These are phyloP conservation scores for Fusarium keratoplasticum DNA, from an alignment of 2,329 filamentous ascomycete species.

Conservation along the genomic window DNA sequence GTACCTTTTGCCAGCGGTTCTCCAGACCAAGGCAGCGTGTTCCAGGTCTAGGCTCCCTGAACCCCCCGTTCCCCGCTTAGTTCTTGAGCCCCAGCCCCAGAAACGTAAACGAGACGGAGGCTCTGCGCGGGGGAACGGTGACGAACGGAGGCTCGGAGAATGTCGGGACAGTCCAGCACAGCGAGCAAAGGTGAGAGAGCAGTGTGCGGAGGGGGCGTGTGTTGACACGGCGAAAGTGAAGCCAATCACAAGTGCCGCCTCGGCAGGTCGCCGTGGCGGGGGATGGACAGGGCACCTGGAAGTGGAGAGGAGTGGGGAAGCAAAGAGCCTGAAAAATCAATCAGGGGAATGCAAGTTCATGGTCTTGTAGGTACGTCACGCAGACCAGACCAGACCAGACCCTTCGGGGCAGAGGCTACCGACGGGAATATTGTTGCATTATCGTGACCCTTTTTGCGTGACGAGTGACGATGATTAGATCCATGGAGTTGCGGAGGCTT, in stretches of 20 bases:
- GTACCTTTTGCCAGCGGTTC: conserved; percentile 11
- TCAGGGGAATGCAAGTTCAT: conserved; percentile 25
- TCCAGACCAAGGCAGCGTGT: background rate
- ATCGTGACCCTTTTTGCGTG: conserved; percentile 37
- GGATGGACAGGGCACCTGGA: background rate
- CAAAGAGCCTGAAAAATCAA: background rate
- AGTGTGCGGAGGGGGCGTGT: conserved; percentile 18
- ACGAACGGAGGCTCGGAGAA: conserved; percentile 38
- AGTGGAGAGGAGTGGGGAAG: conserved; percentile 25
- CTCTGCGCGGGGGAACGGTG: conserved; percentile 36
- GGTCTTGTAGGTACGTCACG: conserved; percentile 35
- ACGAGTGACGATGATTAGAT: conserved; percentile 16
- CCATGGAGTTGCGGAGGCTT: conserved; percentile 12
- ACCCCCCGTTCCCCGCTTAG: conserved; percentile 31
- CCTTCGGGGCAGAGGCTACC: conserved; percentile 35
- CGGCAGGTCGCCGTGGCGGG: background rate
- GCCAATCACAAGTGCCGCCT: conserved; percentile 23
- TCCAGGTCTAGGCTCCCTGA: conserved; percentile 22
- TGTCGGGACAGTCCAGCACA: conserved; percentile 31
- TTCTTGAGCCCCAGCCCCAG: conserved; percentile 35
- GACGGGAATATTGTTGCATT: conserved; percentile 35
- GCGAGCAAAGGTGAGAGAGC: conserved; percentile 18
- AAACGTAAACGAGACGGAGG: conserved; percentile 44
- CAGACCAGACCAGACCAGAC: background rate
- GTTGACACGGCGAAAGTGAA: conserved; percentile 19